These are phyloP conservation scores for Suillus subalutaceus DNA, from an alignment of 768 basidiomycete species.

Conservation along the genomic window DNA sequence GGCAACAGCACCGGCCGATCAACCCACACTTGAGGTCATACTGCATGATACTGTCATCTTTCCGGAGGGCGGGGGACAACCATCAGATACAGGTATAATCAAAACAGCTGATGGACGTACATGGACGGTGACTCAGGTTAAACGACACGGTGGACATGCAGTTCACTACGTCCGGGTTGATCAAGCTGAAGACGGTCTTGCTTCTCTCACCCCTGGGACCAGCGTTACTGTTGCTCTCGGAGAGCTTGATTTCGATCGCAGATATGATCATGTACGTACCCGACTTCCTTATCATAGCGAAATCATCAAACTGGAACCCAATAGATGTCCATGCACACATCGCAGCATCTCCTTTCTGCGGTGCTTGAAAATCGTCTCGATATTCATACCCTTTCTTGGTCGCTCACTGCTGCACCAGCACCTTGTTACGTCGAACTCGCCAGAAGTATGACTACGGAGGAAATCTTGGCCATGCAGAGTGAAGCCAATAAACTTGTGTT, in stretches of 20 bases:
- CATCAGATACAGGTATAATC: slow-evolving; percentile 70
- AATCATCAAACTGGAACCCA: neutral
- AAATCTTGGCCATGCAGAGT: slow-evolving; percentile 62
- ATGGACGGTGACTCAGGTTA: slow-evolving; percentile 67
- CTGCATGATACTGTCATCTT: slow-evolving; percentile 80
- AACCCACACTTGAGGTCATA: slow-evolving; percentile 62
- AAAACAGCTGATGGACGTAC: slow-evolving; percentile 43
- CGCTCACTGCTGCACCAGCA: slow-evolving; percentile 65
- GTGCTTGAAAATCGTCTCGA: slow-evolving; percentile 67
- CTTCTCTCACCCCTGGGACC: slow-evolving; percentile 53
- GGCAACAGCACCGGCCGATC: slow-evolving; percentile 44
- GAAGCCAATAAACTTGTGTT: slow-evolving; percentile 70
- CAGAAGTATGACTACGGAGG: slow-evolving; percentile 63
- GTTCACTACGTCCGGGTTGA: slow-evolving; percentile 67
- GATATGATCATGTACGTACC: slow-evolving; percentile 71
- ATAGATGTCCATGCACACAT: slow-evolving; percentile 85
- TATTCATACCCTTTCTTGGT: slow-evolving; percentile 80
- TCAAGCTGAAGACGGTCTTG: slow-evolving; percentile 43
- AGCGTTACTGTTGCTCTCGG: slow-evolving; percentile 57
- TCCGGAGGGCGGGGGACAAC: slow-evolving; percentile 84
- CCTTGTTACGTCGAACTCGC: slow-evolving; percentile 81
- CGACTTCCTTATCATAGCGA: slow-evolving; percentile 6
- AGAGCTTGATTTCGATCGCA: slow-evolving; percentile 59
- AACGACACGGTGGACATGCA: slow-evolving; percentile 71
- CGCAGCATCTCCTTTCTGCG: slow-evolving; percentile 82